Evolutionary conservation across 2,329 filamentous ascomycete genomes (phyloP), one percentile per base, ranked within the genome.

Genomic region (Xylariaceae sp.): DNA sequence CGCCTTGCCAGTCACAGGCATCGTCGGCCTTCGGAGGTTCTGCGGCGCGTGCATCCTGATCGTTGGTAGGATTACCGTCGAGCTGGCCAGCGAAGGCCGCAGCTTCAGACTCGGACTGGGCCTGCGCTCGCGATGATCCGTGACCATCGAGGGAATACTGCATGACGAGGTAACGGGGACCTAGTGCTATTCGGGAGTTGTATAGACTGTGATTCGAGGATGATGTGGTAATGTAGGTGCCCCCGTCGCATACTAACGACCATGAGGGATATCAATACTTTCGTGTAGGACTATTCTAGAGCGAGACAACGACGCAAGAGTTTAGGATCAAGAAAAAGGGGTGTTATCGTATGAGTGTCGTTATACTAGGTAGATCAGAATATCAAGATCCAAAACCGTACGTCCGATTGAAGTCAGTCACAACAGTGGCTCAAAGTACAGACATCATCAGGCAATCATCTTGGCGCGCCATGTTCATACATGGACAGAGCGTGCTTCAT

Each of bases 1-100:
- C 68, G 8, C 64, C 67, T 23, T 52, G 59, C 69, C 67, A 70
- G 18, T 63, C 64, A 62, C 68, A 71, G 15, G 53, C 55, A 13
- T 64, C 64, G 37, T 55, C 55, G 13, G 62, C 57, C 8, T 9
- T 48, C 37, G 48, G 10, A 11, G 47, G 9, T 49, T 15, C 34
- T 4, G 41, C 8, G 11, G 49, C 15, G 9, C 10, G 17, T 23
- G 47, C 41, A 23, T 34, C 30, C 45, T 11, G 35, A 35, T 30
- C 17, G 6, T 47, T 51, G 8, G 50, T 47, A 5, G 61, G 11
- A 39, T 57, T 51, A n/a, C 61, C 61, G 34, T 63, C 63, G 11
- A 63, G 50, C 55, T 65, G 61, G 2, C 53, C 56, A 48, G 50
- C 13, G 10, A 53, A 11, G 23, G 41, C 49, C 7, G 58, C 63